These are phyloP conservation scores for Chlorella sp. DNA, from an alignment of 139 green algal species.

Conservation along the genomic window DNA sequence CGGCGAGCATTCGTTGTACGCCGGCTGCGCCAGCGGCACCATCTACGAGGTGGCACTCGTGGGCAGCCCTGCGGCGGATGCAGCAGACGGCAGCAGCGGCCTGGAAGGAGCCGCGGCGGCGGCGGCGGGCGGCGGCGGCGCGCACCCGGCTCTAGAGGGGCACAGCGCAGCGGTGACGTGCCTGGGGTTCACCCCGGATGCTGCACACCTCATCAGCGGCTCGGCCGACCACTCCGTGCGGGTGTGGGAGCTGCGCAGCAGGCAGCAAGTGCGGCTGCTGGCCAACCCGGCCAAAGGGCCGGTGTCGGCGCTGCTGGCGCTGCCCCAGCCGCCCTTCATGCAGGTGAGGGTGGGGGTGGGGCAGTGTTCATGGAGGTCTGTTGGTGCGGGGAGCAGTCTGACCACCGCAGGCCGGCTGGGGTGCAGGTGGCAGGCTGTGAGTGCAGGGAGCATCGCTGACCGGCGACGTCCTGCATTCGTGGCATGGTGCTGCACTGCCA, in stretches of 20 bases:
- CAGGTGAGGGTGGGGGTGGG: slow-evolving; percentile 5
- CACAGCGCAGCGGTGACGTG: slow-evolving; percentile 64
- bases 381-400: too few species aligned
- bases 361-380: not conserved
- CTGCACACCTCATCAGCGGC: slow-evolving; percentile 66
- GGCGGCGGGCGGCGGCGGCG: not conserved
- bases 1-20: slow-evolving; percentile 80
- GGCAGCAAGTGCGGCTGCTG: slow-evolving; percentile 70
- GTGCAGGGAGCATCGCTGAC: too few species aligned
- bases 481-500: too few species aligned
- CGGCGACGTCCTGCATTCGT: too few species aligned
- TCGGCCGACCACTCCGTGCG: slow-evolving; percentile 72
- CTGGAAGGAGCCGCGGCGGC: not conserved
- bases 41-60: slow-evolving; percentile 80
- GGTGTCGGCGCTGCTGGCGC: slow-evolving; percentile 62
- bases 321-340: slow-evolving; percentile 55
- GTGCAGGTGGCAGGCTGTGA: too few species aligned
- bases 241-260: slow-evolving; percentile 81
- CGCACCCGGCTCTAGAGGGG: slow-evolving; percentile 45
- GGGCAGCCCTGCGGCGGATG: slow-evolving; percentile 6
- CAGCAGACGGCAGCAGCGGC: not conserved
- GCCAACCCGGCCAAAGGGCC: slow-evolving; percentile 56
- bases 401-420: too few species aligned
- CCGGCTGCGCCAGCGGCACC: slow-evolving; percentile 73
- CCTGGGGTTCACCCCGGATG: slow-evolving; percentile 61